Conservation (phyloP, 768 basidiomycete species). For the Solioccasus polychromus region DNA sequence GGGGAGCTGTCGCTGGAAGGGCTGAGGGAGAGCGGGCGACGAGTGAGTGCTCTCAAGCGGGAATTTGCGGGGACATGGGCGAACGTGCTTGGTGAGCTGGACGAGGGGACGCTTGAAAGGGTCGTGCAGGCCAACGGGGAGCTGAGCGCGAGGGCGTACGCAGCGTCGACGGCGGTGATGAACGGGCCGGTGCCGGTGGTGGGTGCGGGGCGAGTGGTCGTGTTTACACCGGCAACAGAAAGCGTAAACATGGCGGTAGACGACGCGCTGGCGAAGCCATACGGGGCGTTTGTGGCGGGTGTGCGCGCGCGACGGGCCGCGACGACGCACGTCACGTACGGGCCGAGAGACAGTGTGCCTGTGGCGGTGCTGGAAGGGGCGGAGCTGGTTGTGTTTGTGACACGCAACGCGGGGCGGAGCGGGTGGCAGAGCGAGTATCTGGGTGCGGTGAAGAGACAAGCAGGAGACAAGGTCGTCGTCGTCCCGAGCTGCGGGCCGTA, state of each 20-base stretch:
- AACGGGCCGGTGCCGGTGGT: slow-evolving; percentile 38
- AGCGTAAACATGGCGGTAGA: slow-evolving; percentile 64
- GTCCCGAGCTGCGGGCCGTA: slow-evolving; percentile 67
- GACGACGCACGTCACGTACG: slow-evolving; percentile 49
- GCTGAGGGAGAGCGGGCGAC: slow-evolving; percentile 40
- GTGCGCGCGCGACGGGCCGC: slow-evolving; percentile 32
- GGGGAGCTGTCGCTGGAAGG: slow-evolving; percentile 41
- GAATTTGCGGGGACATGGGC: slow-evolving; percentile 49
- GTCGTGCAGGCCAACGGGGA: slow-evolving; percentile 38
- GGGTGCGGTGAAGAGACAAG: slow-evolving; percentile 22
- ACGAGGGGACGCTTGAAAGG: slow-evolving; percentile 19
- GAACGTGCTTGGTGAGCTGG: slow-evolving; percentile 29
- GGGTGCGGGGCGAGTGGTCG: slow-evolving; percentile 32
- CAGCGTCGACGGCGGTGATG: slow-evolving; percentile 44
- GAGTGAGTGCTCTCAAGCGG: slow-evolving; percentile 51
- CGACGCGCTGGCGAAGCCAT: slow-evolving; percentile 50
- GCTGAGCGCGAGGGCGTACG: slow-evolving; percentile 50
- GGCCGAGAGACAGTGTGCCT: slow-evolving; percentile 2
- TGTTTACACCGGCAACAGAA: slow-evolving; percentile 57
- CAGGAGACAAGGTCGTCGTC: slow-evolving; percentile 35
- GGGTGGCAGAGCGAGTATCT: slow-evolving; percentile 52
- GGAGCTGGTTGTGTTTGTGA: slow-evolving; percentile 43
- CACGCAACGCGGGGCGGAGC: slow-evolving; percentile 53
- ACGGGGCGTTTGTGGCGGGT: slow-evolving; percentile 44
- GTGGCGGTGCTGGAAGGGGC: slow-evolving; percentile 1